A percentile compares a stretch with the other conserved stretches of the same genome.
phyloP scores from a whole-genome alignment of 2,329 filamentous ascomycete genomes.

The Microcyclospora pomicola region DNA sequence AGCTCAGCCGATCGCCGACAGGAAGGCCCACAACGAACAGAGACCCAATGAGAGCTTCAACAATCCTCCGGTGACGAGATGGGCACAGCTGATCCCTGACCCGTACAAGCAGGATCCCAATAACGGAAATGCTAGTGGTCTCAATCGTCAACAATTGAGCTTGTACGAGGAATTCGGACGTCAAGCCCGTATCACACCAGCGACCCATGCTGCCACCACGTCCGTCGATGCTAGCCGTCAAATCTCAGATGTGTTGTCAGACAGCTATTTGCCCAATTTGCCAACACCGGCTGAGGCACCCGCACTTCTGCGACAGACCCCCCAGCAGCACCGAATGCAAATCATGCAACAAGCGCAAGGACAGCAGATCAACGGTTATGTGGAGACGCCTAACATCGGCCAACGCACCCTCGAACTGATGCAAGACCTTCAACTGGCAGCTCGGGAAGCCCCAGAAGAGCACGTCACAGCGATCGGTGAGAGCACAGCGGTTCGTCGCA shows the following conservation, averaged over 20 bases:
- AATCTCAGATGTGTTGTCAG: slow-evolving; percentile 48
- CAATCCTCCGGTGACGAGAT: slow-evolving; percentile 62
- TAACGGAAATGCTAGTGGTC: slow-evolving; percentile 33
- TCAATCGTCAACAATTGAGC: slow-evolving; percentile 84
- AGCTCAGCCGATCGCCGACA: slow-evolving; percentile 61
- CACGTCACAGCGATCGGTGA: slow-evolving; percentile 43
- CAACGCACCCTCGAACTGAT: slow-evolving; percentile 43
- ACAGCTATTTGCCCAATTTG: slow-evolving; percentile 48
- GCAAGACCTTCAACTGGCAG: slow-evolving; percentile 41
- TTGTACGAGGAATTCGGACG: slow-evolving; percentile 95
- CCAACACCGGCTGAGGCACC: slow-evolving; percentile 50
- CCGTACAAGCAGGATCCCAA: slow-evolving; percentile 76
- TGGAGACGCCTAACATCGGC: slow-evolving; percentile 39
- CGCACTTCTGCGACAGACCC: slow-evolving; percentile 43
- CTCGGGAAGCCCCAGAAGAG: slow-evolving; percentile 43
- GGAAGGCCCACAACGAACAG: slow-evolving; percentile 59
- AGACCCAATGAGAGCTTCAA: slow-evolving; percentile 75
- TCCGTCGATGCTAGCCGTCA: slow-evolving; percentile 47
- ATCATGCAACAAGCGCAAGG: slow-evolving; percentile 23
- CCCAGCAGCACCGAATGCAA: slow-evolving; percentile 36
- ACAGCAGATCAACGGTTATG: slow-evolving; percentile 45
- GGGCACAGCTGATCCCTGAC: slow-evolving; percentile 86
- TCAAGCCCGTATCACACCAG: slow-evolving; percentile 50
- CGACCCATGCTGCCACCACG: slow-evolving; percentile 38
- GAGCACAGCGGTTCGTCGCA: slow-evolving; percentile 41